Evolutionary conservation across 345 rosid genomes (phyloP), one percentile per base, ranked within the genome.

Genomic region (Nasturtium officinale): DNA sequence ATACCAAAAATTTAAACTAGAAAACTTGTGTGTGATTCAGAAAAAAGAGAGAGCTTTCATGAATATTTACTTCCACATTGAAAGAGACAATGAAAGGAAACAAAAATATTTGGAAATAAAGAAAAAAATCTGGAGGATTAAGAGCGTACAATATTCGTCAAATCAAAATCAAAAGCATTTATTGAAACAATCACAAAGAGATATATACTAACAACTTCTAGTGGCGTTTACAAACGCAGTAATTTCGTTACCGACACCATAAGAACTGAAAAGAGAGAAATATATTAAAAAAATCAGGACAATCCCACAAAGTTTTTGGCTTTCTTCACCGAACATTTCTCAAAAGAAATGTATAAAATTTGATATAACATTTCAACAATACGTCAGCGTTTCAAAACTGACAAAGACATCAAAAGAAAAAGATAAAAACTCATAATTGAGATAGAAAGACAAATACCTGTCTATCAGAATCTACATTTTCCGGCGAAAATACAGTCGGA

Each of bases 151-250:
- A 65, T 35, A 35, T 60, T 61, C 46, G 13, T 23, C 47, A n/a
- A 72, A 65, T 66, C 73, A 57, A n/a, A 72, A 65, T 66, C 73
- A 57, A 0, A 51, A 52, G 74, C 79, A 75, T 68, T 75, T 40
- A 75, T 61, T 52, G 38, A 46, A 9, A 38, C 33, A 74, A 10
- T 20, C 29, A 38, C 50, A 45, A 33, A 30, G 59, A 56, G 16
- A 55, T 9, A 23, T 23, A 54, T 8, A 55, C 13, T 29, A 30
- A 45, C 6, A 43, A 38, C 61, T 50, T 67, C 54, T 15, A 38
- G 16, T 20, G 28, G 66, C 72, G 78, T 56, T 65, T 40, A 17
- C 30, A 37, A 67, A 72, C 54, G 65, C 63, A 21, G 54, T 11
- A 67, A 64, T 38, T 59, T 46, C 66, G 66, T 53, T 37, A 63